phyloP scores from a whole-genome alignment of 2,329 filamentous ascomycete species.

The Trichoderma semiorbis region DNA sequence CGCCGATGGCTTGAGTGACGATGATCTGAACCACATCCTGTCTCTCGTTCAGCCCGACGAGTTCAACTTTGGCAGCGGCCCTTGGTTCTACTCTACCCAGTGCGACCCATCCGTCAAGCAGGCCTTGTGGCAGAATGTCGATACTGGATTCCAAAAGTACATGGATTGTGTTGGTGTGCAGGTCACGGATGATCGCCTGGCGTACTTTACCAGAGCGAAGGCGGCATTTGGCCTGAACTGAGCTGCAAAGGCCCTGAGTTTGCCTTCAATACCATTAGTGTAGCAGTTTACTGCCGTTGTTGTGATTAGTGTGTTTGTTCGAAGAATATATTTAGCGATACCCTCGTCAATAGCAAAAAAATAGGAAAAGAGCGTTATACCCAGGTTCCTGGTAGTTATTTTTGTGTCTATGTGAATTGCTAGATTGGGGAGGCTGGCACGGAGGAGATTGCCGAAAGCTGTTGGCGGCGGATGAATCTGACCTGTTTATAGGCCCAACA shows the following conservation, averaged over 20 bases:
- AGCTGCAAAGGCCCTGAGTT: not conserved
- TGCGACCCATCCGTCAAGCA: conserved; percentile 36
- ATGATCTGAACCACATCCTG: conserved; percentile 40
- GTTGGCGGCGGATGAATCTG: not conserved
- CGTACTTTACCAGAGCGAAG: conserved; percentile 47
- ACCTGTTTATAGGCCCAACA: not conserved
- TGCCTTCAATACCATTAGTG: not conserved
- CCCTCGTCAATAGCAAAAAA: not conserved
- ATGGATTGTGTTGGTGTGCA: conserved; percentile 46
- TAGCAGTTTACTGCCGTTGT: not conserved
- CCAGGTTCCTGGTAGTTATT: not conserved
- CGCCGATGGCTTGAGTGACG: conserved; percentile 28
- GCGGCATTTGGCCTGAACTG: conserved; percentile 39
- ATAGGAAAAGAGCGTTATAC: not conserved
- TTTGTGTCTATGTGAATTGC: not conserved
- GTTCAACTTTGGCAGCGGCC: conserved; percentile 51
- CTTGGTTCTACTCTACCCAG: conserved; percentile 50
- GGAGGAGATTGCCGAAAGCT: not conserved
- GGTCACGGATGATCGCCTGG: conserved; percentile 32
- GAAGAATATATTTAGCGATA: not conserved
- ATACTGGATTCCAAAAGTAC: conserved; percentile 44
- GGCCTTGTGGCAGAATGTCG: conserved; percentile 35
- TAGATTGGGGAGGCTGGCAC: not conserved
- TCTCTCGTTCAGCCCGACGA: conserved; percentile 45
- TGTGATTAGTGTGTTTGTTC: not conserved